Base-by-base conservation (phyloP, 1,284 basidiomycete genomes). In the Athelia sp. region DNA sequence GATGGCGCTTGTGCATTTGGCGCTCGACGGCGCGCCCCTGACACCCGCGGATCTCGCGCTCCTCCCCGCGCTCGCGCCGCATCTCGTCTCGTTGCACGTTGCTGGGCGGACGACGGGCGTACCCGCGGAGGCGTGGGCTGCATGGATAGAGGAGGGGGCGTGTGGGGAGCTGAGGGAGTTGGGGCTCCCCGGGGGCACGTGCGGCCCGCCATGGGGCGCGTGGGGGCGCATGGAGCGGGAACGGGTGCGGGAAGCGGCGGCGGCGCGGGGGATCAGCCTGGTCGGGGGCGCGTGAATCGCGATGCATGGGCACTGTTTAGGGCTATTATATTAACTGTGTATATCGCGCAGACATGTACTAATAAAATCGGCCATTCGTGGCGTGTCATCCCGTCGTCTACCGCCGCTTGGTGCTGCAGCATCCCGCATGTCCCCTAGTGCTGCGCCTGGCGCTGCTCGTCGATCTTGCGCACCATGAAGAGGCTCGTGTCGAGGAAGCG, bases 401-500 rank as follows among this genome's bases (percentile, higher is more conserved):
- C n/a, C n/a, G n/a, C n/a, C n/a, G n/a, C n/a, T n/a, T n/a, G n/a
- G n/a, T n/a, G n/a, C n/a, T n/a, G n/a, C n/a, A n/a, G n/a, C n/a
- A n/a, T n/a, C n/a, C n/a, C n/a, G n/a, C n/a, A n/a, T n/a, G n/a
- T n/a, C n/a, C n/a, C 58, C 52, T 65, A 61, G 47, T 74, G 63
- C 58, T 72, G n/a, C 21, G 36, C 64, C 46, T 68, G 67, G 45
- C 75, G 70, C 51, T 74, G 79, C 52, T 76, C 68, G 66, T 95
- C 87, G 50, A 98, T 80, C 64, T 84, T 81, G 62, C 84, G 84
- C 55, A 98, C 84, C 70, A 96, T 80, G 71, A 81, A 92, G 46
- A 94, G 69, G 59, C 87, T 92, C n/a, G 90, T 86, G 71, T 98
- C 95, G 57, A 98, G 75, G 75, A 98, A 98, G 50, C 95, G 79